Evolutionary conservation across 2,329 filamentous ascomycete species (phyloP), one percentile per base, ranked within the genome.

Genomic region (Calonectria naviculata): DNA sequence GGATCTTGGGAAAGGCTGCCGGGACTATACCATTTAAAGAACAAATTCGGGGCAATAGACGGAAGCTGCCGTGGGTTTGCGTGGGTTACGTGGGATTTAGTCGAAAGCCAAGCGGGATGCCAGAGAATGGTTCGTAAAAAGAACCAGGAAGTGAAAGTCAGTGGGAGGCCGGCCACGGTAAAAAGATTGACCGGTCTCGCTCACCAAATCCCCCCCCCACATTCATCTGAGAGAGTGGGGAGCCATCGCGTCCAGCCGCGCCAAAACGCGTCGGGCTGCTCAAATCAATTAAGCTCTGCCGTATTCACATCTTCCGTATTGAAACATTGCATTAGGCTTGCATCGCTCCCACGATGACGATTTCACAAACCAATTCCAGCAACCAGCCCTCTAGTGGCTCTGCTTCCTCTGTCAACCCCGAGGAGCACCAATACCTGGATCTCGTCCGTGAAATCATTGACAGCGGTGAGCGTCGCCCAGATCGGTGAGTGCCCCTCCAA

Each of bases 401-500:
- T 10, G 49, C 72, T 36, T 63, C 70, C 12, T 47, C 69, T 34
- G 61, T 74, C 28, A 78, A 78, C 38, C 95, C 98, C 80, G 95
- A 98, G 86, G 97, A 99, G 85, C 88, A 95, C 80, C 97, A 98
- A 84, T 99, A 99, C 82, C 92, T 99, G 71, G 89, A 96, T 78
- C 89, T 99, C 29, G 95, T 98, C 73, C 93, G 92, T 75, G 90
- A 94, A 75, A 98, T 98, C 79, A 88, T 99, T 19, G 86, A 91
- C 19, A 85, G 90, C 29, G 97, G 97, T 79, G 97, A 99, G 83
- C 92, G 95, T 81, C 93, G 97, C 21, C 95, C 95, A 36, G 97
- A 99, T 83, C 89, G 94, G 93, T 94, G 86, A 72, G 75, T 46
- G 31, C 31, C 21, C 54, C 26, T 29, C 58, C n/a, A 69, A 36